Conservation (phyloP, 2,329 filamentous ascomycete genomes). For the Kalmusia sp. region DNA sequence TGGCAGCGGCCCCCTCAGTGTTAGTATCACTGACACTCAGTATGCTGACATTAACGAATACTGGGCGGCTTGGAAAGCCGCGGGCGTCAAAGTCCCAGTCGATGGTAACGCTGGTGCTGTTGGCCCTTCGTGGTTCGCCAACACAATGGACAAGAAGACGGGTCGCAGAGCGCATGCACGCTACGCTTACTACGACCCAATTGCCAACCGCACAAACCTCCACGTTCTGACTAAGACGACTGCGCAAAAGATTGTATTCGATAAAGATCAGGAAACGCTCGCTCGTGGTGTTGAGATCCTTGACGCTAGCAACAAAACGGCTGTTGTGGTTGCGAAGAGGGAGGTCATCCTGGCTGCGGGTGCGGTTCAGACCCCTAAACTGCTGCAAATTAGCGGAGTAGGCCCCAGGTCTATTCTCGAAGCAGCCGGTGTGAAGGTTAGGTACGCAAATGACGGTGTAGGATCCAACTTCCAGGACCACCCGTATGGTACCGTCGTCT, state of each 20-base stretch:
- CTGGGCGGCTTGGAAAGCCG: conserved; percentile 32
- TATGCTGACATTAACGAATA: conserved; percentile 35
- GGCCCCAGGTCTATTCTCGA: conserved; percentile 38
- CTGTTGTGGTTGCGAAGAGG: conserved; percentile 14
- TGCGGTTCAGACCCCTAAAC: conserved; percentile 63
- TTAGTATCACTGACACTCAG: conserved; percentile 35
- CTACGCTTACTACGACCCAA: conserved; percentile 40
- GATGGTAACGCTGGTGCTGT: conserved; percentile 32
- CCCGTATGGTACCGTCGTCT: conserved; percentile 26
- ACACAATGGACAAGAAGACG: conserved; percentile 36
- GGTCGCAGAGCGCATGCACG: conserved; percentile 32
- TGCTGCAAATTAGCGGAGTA: conserved; percentile 49
- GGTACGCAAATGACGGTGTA: conserved; percentile 37
- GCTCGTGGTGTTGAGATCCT: conserved; percentile 29
- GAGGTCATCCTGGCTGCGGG: conserved; percentile 69
- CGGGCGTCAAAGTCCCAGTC: conserved; percentile 21
- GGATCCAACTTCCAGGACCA: conserved; percentile 47
- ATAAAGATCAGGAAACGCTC: conserved; percentile 18
- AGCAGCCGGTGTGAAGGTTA: conserved; percentile 33
- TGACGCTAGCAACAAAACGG: conserved; percentile 19
- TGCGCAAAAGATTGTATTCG: conserved; percentile 29
- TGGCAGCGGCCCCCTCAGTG: conserved; percentile 32
- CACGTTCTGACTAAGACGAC: conserved; percentile 31
- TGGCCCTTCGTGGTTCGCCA: conserved; percentile 32
- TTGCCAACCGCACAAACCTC: conserved; percentile 31